Evolutionary conservation across 352 stramenopile genomes (phyloP).

Genomic region (Peronospora destructor): DNA sequence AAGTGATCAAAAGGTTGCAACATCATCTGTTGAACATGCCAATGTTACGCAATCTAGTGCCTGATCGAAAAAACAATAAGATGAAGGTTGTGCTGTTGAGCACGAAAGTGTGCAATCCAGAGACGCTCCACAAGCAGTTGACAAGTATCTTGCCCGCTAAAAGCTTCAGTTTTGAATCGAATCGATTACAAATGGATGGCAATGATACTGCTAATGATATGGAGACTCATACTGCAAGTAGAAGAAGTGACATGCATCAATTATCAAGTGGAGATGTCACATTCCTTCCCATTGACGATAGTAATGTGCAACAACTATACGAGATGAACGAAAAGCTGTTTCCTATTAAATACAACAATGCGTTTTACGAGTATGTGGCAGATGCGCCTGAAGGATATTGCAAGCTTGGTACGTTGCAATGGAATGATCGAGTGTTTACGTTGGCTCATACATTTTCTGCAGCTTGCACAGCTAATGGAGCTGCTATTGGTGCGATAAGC

Average conservation of each 20-base stretch:
- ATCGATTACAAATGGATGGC: too few relatives aligned
- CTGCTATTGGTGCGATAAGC: slow-evolving; percentile 82
- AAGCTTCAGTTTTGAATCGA: too few relatives aligned
- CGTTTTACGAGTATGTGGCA: slow-evolving; percentile 87
- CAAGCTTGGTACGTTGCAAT: slow-evolving; percentile 37
- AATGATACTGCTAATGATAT: too few relatives aligned
- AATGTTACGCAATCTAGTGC: slow-evolving; percentile 56
- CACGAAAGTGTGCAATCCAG: slow-evolving; percentile 32
- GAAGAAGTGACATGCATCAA: not conserved
- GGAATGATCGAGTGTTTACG: not conserved
- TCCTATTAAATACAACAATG: slow-evolving; percentile 87
- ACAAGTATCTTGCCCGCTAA: too few relatives aligned
- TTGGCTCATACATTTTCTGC: not conserved
- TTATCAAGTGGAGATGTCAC: slow-evolving; percentile 16
- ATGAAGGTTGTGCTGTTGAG: slow-evolving; percentile 57
- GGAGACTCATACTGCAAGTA: too few relatives aligned
- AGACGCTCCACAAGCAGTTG: slow-evolving; percentile 17
- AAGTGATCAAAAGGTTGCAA: slow-evolving; percentile 55
- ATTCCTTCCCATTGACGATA: slow-evolving; percentile 45
- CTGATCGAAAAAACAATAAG: slow-evolving; percentile 30
- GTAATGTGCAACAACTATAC: slow-evolving; percentile 21
- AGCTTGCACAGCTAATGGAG: slow-evolving; percentile 46
- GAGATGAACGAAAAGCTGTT: slow-evolving; percentile 87
- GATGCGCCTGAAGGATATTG: slow-evolving; percentile 36
- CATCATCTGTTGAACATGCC: slow-evolving; percentile 46